A percentile compares a stretch with the other conserved stretches of the same genome.
These are phyloP conservation scores for Fusarium pseudoanthophilum DNA, from an alignment of 2,329 filamentous ascomycete genomes.

Conservation along the genomic window DNA sequence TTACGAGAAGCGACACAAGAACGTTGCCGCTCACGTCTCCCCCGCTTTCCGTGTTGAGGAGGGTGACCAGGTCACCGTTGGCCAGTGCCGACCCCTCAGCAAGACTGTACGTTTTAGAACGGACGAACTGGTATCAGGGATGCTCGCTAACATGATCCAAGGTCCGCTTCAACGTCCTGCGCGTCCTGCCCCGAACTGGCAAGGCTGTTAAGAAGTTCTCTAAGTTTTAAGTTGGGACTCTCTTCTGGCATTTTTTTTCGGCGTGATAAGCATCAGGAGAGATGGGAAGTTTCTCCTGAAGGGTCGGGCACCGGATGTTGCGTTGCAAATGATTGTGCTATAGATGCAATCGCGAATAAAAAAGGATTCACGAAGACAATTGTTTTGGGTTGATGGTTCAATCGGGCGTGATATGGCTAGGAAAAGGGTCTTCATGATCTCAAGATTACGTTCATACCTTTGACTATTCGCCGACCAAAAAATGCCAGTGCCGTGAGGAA, in stretches of 20 bases:
- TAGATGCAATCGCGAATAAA: conserved; percentile 58
- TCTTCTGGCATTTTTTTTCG: conserved; percentile 64
- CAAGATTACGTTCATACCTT: conserved; percentile 48
- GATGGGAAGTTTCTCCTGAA: conserved; percentile 51
- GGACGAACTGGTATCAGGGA: not conserved
- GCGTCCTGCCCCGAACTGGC: conserved; percentile 95
- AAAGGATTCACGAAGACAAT: conserved; percentile 56
- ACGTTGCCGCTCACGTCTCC: conserved; percentile 98
- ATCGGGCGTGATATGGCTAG: conserved; percentile 45
- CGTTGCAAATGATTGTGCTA: conserved; percentile 57
- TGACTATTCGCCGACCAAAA: conserved; percentile 41
- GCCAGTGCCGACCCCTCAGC: conserved; percentile 98
- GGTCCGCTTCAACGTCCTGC: conserved; percentile 99
- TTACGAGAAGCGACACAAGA: conserved; percentile 99
- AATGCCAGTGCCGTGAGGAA: conserved; percentile 39
- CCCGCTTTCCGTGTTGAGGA: conserved; percentile 99
- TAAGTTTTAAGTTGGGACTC: conserved; percentile 86
- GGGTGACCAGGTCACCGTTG: conserved; percentile 98
- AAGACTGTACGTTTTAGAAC: conserved; percentile 86
- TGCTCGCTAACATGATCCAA: conserved; percentile 53
- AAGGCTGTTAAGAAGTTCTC: conserved; percentile 97
- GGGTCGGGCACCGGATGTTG: conserved; percentile 56
- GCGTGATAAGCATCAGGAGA: conserved; percentile 62
- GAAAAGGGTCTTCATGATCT: conserved; percentile 45
- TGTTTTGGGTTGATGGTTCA: conserved; percentile 46